Percentiles rank a stretch among this genome's conserved stretches.
Conservation (phyloP, 768 basidiomycete genomes). For the Leccinellum luteum region DNA sequence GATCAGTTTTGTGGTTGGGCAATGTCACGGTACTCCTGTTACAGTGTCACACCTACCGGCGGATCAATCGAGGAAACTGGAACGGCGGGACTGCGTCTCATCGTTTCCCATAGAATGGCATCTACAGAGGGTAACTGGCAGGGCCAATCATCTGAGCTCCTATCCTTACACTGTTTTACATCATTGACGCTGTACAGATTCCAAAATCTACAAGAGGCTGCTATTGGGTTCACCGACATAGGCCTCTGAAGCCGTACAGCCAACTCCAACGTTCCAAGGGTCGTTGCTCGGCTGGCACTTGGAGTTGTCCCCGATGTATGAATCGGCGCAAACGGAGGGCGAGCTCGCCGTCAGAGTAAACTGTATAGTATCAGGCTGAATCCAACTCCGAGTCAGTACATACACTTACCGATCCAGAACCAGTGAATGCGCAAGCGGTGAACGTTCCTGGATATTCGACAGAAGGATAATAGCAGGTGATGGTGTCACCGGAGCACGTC, state of each 20-base stretch:
- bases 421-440: no score
- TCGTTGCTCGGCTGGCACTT: conserved; percentile 3
- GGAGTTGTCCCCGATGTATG: not conserved
- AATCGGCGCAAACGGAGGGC: conserved; percentile 2
- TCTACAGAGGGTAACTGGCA: no score
- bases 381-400: not conserved
- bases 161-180: no score
- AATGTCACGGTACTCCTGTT: no score
- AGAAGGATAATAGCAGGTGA: conserved; percentile 8
- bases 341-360: conserved; percentile 1
- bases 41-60: no score
- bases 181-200: no score
- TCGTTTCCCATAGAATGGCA: no score
- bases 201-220: not conserved
- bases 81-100: no score
- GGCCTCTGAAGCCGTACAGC: conserved; percentile 3
- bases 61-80: no score
- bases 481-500: conserved; percentile 4
- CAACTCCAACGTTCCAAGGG: conserved; percentile 1
- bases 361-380: not conserved
- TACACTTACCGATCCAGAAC: not conserved
- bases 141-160: no score
- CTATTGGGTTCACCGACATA: conserved; percentile 8
- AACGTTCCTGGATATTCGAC: not conserved
- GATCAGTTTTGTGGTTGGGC: no score